phyloP scores from a whole-genome alignment of 1,139 yeast species.

The Debaryomyces nepalensis region DNA sequence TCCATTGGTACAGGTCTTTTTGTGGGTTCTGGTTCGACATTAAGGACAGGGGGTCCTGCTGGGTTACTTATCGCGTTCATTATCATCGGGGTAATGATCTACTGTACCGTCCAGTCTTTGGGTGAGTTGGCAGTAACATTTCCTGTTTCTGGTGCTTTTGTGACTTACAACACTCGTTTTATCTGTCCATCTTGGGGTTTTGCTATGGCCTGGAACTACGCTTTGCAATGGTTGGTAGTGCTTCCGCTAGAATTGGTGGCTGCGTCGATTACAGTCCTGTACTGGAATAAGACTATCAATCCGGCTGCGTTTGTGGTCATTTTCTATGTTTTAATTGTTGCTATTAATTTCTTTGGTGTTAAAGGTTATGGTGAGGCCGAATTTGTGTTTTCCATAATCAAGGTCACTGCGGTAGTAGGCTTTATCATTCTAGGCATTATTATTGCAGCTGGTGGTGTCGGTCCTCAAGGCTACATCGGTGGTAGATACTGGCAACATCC shows the following conservation, averaged over 20 bases:
- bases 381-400: conserved; percentile 61
- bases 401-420: conserved; percentile 67
- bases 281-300: conserved; percentile 60
- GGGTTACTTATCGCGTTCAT: conserved; percentile 68
- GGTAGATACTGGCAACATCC: conserved; percentile 63
- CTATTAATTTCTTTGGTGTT: conserved; percentile 65
- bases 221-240: conserved; percentile 71
- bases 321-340: conserved; percentile 61
- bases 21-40: conserved; percentile 66
- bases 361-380: conserved; percentile 76
- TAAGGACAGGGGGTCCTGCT: conserved; percentile 72
- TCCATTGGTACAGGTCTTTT: conserved; percentile 82
- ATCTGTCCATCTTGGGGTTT: conserved; percentile 79
- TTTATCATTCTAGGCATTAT: conserved; percentile 75
- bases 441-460: conserved; percentile 67
- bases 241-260: conserved; percentile 78
- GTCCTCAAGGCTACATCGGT: conserved; percentile 55
- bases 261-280: conserved; percentile 69
- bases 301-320: conserved; percentile 73
- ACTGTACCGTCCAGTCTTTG: conserved; percentile 70
- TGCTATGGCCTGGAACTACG: conserved; percentile 77
- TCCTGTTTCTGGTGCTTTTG: conserved; percentile 78
- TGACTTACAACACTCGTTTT: conserved; percentile 68
- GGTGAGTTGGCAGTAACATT: conserved; percentile 75
- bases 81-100: conserved; percentile 50